A percentile compares a stretch with the other conserved stretches of the same genome.
phyloP scores from a whole-genome alignment of 2,329 filamentous ascomycete species.

The Trichophyton schoenleinii region DNA sequence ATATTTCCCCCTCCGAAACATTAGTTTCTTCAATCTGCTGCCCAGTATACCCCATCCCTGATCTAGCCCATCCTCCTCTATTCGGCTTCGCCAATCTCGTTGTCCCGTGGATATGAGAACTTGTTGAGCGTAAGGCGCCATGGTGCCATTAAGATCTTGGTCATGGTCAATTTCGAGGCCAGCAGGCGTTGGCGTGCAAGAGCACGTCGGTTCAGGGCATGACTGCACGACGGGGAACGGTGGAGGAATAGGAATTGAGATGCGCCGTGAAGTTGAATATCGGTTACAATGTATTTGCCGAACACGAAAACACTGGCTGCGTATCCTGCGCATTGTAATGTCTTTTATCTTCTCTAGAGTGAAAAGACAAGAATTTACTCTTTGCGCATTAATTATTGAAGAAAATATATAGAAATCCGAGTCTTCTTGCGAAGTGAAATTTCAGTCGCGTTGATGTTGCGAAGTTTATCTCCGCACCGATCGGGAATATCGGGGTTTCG shows the following conservation, averaged over 20 bases:
- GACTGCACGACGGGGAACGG: slow-evolving; percentile 38
- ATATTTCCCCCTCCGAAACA: slow-evolving; percentile 54
- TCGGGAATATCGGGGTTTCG: slow-evolving; percentile 7
- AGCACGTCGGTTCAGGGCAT: slow-evolving; percentile 66
- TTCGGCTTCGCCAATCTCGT: slow-evolving; percentile 67
- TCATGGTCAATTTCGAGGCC: slow-evolving; percentile 63
- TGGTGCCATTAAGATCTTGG: slow-evolving; percentile 59
- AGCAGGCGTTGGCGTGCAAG: slow-evolving; percentile 57
- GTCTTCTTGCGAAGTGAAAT: neutral
- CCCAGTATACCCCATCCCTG: slow-evolving; percentile 37
- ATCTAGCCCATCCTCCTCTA: slow-evolving; percentile 61
- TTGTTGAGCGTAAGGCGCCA: slow-evolving; percentile 68
- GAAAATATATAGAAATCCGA: neutral
- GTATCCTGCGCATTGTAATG: neutral
- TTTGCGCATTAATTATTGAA: neutral
- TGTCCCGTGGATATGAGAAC: slow-evolving; percentile 72
- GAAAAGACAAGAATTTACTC: neutral
- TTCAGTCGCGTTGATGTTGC: neutral
- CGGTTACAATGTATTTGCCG: neutral
- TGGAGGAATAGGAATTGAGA: slow-evolving; percentile 24
- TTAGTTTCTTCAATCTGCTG: slow-evolving; percentile 56
- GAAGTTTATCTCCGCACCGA: neutral
- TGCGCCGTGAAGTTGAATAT: slow-evolving; percentile 13
- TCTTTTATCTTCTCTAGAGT: too few species aligned
- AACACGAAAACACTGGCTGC: neutral